Evolutionary conservation across 73 alveolate species (phyloP).

Genomic region (Stentor coeruleus): DNA sequence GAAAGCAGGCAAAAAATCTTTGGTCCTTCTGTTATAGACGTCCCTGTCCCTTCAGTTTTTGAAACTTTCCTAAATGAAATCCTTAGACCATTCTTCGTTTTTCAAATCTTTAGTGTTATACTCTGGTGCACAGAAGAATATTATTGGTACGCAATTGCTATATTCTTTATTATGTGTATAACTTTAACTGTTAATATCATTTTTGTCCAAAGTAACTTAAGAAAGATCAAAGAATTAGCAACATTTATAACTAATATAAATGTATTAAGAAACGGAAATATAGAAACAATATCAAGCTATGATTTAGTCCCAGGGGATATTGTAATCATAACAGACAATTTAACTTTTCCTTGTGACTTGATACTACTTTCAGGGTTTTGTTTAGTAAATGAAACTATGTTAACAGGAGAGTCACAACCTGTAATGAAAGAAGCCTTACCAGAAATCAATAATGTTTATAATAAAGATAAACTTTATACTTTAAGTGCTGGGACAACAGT

Average conservation of each 20-base stretch:
- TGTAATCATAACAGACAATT: conserved; percentile 68
- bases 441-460: not conserved
- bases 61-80: conserved; percentile 31
- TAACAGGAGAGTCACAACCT: conserved; percentile 96
- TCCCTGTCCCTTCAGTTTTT: conserved; percentile 32
- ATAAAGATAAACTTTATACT: not conserved
- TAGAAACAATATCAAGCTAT: not conserved
- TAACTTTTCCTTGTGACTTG: conserved; percentile 87
- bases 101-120: conserved; percentile 60
- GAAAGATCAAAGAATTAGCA: conserved; percentile 78
- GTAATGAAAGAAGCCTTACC: conserved; percentile 77
- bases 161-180: conserved; percentile 60
- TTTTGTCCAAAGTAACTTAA: conserved; percentile 66
- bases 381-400: conserved; percentile 85
- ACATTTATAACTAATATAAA: conserved; percentile 47
- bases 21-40: conserved; percentile 34
- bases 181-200: conserved; percentile 64
- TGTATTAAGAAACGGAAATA: conserved; percentile 29
- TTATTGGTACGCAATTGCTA: conserved; percentile 77
- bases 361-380: conserved; percentile 76
- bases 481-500: conserved; percentile 1
- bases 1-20: not conserved
- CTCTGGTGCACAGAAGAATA: conserved; percentile 86
- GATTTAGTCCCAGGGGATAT: conserved; percentile 97
- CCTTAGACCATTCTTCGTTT: conserved; percentile 65